Base-by-base conservation (phyloP, 2,329 filamentous ascomycete species). In the Hymenoscyphus fraxineus region DNA sequence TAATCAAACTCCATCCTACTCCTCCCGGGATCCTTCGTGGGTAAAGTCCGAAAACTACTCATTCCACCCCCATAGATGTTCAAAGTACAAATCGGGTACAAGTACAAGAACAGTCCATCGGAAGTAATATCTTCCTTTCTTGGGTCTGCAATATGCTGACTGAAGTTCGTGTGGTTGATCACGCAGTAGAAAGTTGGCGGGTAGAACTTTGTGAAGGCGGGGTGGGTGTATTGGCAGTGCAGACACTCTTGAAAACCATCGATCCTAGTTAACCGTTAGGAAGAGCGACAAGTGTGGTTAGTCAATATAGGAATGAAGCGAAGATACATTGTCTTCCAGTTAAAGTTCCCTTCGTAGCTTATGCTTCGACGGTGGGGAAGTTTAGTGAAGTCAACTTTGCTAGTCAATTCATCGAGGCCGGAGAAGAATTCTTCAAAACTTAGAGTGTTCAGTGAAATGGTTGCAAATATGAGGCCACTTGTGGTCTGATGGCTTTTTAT, bases 1-100 rank as follows among this genome's bases (percentile, higher is more conserved):
- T 86, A 86, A 69, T 85, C 83, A 65, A 86, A 86, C 68, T 85
- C 82, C 83, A 85, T 85, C 15, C 81, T 76, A 0, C 80, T 81
- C 19, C 82, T 75, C 0, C 78, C 77, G 0, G 83, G 82, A 31
- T 82, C 77, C 0, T 78, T 73, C 0, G 79, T 81, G 0, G 83
- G 83, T 66, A 82, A 82, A 1, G 84, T 82, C 1, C 83, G 80
- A 73, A 85, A 86, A 5, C 78, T 82, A 12, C 80, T 81, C 82
- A 85, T 84, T 3, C 83, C 83, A 0, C 83, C 83, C 0, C 82
- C 83, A 63, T 86, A 85, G 47, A 85, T 80, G 63, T 85, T 85
- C 57, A 85, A 69, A 0, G 82, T 85, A 69, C 81, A 84, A 65
- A 80, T 82, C 0, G 83, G 83, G 70, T 85, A 85, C 76, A 85